Base-by-base conservation (phyloP, 1,284 basidiomycete genomes). In the Cryptococcus neoformans region DNA sequence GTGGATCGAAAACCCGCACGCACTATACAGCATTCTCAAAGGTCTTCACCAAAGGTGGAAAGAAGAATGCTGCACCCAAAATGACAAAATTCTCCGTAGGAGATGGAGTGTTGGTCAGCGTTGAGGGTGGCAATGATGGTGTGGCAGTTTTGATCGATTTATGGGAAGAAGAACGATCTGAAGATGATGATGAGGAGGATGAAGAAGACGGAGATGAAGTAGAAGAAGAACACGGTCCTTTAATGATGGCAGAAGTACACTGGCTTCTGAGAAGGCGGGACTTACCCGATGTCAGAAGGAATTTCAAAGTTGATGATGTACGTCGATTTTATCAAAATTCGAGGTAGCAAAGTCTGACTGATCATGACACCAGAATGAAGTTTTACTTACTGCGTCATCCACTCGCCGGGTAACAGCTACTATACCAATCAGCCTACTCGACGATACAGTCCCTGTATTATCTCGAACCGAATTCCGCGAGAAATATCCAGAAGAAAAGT, bases 191-290 rank as follows among this genome's bases (percentile, higher is more conserved):
- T 35, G 51, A 54, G 17, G 42, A 58, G 2, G 55, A 49, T 3
- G 59, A 55, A 1, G 41, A 41, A 8, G 14, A 44, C 21, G 51
- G 35, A 42, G 50, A 49, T 8, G 49, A 58, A 37, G 55, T 58
- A 17, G 59, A 60, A 3, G 55, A 67, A 10, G 66, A 63, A 4
- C 51, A 60, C 3, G 59, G 53, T 11, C 59, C 52, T n/a, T 62
- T 63, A 48, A 74, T 66, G 73, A 74, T 74, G 71, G 74, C 71
- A 6, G 68, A 72, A 51, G 64, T 78, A 10, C 73, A 77, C 57
- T 78, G 76, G 76, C 74, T 68, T 56, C 76, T 74, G 52, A 63
- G 76, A 9, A 63, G 67, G 53, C 48, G 64, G 55, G 76, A 78
- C 57, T 53, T 78, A 51, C 76, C 76, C 2, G 60, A 70, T 7